Evolutionary conservation across 495 filamentous ascomycete genomes (phyloP), one percentile per base, ranked within the genome.

Genomic region (Penicillium cosmopolitanum): DNA sequence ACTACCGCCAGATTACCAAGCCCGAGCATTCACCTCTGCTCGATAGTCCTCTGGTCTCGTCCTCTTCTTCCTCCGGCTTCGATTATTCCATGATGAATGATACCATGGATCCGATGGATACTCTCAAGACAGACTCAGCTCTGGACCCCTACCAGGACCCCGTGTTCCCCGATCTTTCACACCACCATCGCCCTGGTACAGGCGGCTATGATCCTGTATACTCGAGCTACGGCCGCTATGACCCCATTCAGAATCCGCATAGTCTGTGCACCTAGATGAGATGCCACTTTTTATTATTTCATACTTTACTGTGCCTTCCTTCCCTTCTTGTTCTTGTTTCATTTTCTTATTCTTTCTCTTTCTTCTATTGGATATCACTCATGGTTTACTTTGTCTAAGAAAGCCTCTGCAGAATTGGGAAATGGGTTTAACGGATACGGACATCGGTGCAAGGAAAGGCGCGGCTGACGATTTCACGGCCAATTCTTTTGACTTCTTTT

Each of bases 51-150:
- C 68, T 77, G 6, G 72, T 77, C 21, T 78, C 77, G 1, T 80
- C 77, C 4, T 78, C 77, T 0, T 78, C 77, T 7, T 80, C 77
- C 4, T 76, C 76, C 0, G 66, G 66, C 3, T 75, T 75, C 35
- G 77, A 80, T 47, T 73, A 76, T 16, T 66, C 66, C 38, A 68
- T 75, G 60, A 62, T 77, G 15, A 69, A 64, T 36, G 77, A 79
- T 55, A 68, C 77, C 6, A 75, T 80, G 70, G 71, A 80, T 31
- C 72, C 74, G 4, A 77, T 74, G 66, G 76, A 80, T 28, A 73
- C 73, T 0, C 60, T 77, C 16, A 78, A 80, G 60, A 65, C 58
- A 5, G 55, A 50, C 0, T 66, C 74, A 16, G 69, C 66, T 52
- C 68, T 72, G 43, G 73, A 73, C 13, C 73, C 71, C 1, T 80